Evolutionary conservation across 2,329 filamentous ascomycete genomes (phyloP), one percentile per base, ranked within the genome.

Genomic region (Colletotrichum sp.): DNA sequence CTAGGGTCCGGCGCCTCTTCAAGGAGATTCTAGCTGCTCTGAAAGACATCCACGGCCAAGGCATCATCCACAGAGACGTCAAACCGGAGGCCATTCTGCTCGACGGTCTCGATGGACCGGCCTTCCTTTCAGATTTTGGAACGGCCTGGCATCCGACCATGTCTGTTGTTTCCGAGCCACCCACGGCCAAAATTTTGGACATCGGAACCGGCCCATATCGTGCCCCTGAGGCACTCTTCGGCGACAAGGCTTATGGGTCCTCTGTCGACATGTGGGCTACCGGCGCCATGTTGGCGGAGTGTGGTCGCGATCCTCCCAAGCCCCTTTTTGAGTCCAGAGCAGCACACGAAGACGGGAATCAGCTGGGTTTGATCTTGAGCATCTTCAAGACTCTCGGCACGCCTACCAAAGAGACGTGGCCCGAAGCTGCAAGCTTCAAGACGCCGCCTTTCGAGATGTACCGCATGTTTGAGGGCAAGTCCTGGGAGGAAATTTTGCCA

Each of bases 371-470:
- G 67, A 96, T 99, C 72, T 90, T 96, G 69, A 98, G 95, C 81
- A 96, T 99, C 44, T 99, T 99, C 86, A 93, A 95, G 85, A 98
- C 94, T 1, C 85, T 99, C 8, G 98, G 98, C 2, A 98, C 96
- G 2, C 97, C 97, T 0, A 94, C 94, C 61, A 85, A 89, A n/a
- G 88, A 93, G 69, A 92, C 88, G 0, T 99, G 97, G 97, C 97
- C 97, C 3, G 95, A 96, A 84, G 94, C 95, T 7, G 85, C 85
- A 13, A 81, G 82, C 2, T 94, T 98, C 80, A 88, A 85, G 75
- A 92, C 92, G 2, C 94, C 95, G 1, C 97, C 98, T 22, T 99
- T 98, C 90, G 95, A 96, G 16, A 98, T 96, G 83, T 99, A 98
- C 86, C 90, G 92, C 55, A 88, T 92, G 16, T 98, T 98, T 82